phyloP scores from a whole-genome alignment of 208 protist genomes.

The Leishmania martiniquensis region DNA sequence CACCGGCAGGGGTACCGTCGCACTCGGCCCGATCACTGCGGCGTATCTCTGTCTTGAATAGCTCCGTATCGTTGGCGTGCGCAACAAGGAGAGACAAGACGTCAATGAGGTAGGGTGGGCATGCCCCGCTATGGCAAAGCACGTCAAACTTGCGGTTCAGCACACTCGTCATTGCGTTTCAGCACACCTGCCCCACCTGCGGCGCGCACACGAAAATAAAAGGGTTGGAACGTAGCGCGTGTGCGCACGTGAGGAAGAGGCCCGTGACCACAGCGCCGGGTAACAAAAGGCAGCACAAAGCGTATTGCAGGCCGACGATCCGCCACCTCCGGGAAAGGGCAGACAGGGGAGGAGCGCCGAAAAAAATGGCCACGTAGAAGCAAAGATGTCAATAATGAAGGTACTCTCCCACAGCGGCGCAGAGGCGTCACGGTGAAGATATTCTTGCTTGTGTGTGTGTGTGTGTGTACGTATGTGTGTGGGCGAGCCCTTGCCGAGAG shows the following conservation, averaged over 20 bases:
- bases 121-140: constrained; percentile 63
- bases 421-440: background rate
- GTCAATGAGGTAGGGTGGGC: constrained; percentile 68
- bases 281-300: background rate
- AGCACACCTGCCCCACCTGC: background rate
- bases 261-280: background rate
- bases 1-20: background rate
- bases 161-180: constrained; percentile 40
- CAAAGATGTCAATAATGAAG: background rate
- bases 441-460: background rate
- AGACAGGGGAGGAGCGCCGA: background rate
- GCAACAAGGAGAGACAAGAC: constrained; percentile 74
- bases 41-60: constrained; percentile 72
- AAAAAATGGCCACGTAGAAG: background rate
- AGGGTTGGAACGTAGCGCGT: background rate
- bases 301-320: background rate
- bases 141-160: constrained; percentile 74
- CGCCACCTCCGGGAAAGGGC: background rate
- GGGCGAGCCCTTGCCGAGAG: background rate
- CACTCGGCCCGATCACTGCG: background rate
- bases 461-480: background rate
- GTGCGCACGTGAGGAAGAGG: background rate
- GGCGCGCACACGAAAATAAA: background rate
- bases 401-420: no score
- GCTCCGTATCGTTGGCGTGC: constrained; percentile 80